Evolutionary conservation across 23 red algal species (phyloP).

Genomic region (Gracilaria vermiculophylla): DNA sequence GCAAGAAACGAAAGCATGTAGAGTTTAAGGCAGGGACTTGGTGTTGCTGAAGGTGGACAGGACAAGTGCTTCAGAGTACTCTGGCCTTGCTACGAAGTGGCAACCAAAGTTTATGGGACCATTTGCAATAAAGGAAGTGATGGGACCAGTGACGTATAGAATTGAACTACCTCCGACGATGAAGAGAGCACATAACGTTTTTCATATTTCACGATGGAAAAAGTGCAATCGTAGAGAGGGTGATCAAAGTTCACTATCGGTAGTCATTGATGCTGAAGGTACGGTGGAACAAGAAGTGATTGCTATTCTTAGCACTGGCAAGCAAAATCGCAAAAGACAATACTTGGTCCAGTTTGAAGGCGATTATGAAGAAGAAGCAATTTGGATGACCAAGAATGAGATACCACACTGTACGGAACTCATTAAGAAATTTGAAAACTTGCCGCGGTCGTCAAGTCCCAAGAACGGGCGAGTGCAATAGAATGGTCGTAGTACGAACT

Average conservation of each 20-base stretch:
- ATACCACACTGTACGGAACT: background rate
- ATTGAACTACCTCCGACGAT: slow-evolving; percentile 33
- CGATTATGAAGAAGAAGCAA: slow-evolving; percentile 15
- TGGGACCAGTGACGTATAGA: slow-evolving; percentile 20
- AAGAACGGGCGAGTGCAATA: slow-evolving; percentile 1
- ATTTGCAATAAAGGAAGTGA: background rate
- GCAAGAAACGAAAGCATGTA: slow-evolving; percentile 8
- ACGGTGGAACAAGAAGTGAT: slow-evolving; percentile 41
- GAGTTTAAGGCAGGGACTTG: background rate
- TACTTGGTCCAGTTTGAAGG: slow-evolving; percentile 34
- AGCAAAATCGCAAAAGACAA: background rate
- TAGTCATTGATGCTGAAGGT: slow-evolving; percentile 53
- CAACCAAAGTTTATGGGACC: slow-evolving; percentile 22
- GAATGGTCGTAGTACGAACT: too few relatives aligned
- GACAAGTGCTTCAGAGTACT: background rate
- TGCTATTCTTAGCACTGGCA: background rate
- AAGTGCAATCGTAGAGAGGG: background rate
- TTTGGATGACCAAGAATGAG: slow-evolving; percentile 2
- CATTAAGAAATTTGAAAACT: slow-evolving; percentile 11
- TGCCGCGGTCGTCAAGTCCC: background rate
- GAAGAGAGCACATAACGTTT: too few relatives aligned
- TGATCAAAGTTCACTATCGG: background rate
- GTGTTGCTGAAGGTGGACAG: slow-evolving; percentile 5
- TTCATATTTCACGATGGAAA: slow-evolving; percentile 13
- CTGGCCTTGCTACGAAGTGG: too few relatives aligned